Evolutionary conservation across 768 basidiomycete genomes (phyloP).

Genomic region (Lentinula sp.): DNA sequence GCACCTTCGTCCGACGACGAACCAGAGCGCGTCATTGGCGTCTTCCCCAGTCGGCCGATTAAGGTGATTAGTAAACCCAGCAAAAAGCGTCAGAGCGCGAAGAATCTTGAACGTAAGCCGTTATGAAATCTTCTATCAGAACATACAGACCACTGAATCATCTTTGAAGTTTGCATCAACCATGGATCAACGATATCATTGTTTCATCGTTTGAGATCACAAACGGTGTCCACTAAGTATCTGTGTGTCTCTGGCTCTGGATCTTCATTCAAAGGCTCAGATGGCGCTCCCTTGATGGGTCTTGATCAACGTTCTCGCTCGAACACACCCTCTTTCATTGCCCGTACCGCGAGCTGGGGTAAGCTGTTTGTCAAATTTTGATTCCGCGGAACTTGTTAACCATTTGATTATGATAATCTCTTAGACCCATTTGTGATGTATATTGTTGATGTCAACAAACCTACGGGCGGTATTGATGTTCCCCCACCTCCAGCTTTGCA

Average conservation of each 20-base stretch:
- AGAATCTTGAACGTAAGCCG: constrained; percentile 83
- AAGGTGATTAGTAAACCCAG: constrained; percentile 98
- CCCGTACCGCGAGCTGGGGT: constrained; percentile 89
- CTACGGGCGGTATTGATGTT: constrained; percentile 68
- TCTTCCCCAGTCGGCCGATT: constrained; percentile 91
- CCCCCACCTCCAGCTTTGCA: constrained; percentile 79
- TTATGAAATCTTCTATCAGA: constrained; percentile 26
- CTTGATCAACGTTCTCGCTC: constrained; percentile 64
- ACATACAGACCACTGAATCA: constrained; percentile 3
- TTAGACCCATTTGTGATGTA: constrained; percentile 94
- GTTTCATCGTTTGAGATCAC: constrained; percentile 93
- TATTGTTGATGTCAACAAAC: constrained; percentile 89
- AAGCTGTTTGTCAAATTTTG: constrained; percentile 20
- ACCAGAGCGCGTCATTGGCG: constrained; percentile 77
- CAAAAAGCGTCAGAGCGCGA: constrained; percentile 93
- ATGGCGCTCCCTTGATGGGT: constrained; percentile 82
- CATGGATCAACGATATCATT: constrained; percentile 94
- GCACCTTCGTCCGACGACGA: constrained; percentile 77
- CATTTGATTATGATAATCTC: background rate
- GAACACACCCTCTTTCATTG: constrained; percentile 83
- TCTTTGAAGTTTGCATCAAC: constrained; percentile 75
- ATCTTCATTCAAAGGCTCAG: constrained; percentile 89
- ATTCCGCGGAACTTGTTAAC: constrained; percentile 8
- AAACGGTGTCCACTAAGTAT: constrained; percentile 94
- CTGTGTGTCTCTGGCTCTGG: constrained; percentile 93